Percentiles rank a stretch among this genome's conserved stretches.
These are phyloP conservation scores for Punica granatum DNA, from an alignment of 345 rosid genomes.

Conservation along the genomic window DNA sequence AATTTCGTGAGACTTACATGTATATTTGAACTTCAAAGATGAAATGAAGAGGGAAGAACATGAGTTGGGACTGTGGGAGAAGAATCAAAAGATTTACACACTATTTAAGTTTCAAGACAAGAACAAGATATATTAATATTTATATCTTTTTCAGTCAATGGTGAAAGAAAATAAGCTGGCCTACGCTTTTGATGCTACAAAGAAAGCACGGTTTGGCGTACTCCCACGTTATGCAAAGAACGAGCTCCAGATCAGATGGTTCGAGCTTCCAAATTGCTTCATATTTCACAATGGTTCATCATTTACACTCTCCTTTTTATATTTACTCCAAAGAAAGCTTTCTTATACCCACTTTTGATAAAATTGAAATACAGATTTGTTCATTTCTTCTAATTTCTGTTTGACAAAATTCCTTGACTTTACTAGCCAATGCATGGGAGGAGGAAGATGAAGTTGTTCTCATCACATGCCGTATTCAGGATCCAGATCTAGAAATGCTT, in stretches of 20 bases:
- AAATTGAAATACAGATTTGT: too few relatives aligned
- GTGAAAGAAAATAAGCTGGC: conserved; percentile 69
- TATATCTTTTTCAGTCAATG: conserved; percentile 55
- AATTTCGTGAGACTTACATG: not conserved
- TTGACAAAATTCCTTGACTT: too few relatives aligned
- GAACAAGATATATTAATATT: too few relatives aligned
- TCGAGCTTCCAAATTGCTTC: conserved; percentile 95
- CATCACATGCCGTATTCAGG: conserved; percentile 68
- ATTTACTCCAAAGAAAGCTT: too few relatives aligned
- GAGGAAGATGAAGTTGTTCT: conserved; percentile 87
- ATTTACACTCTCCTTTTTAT: too few relatives aligned
- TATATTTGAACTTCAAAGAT: too few relatives aligned
- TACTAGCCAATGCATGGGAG: conserved; percentile 94
- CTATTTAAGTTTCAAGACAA: not conserved
- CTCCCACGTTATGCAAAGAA: conserved; percentile 88
- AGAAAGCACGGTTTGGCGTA: conserved; percentile 80
- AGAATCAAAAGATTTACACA: too few relatives aligned
- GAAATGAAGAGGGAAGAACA: too few relatives aligned
- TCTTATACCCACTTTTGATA: not conserved
- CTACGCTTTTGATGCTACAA: conserved; percentile 67
- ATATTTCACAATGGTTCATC: conserved; percentile 80
- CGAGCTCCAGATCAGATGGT: conserved; percentile 78
- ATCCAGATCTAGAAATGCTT: conserved; percentile 73
- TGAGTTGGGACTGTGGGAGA: too few relatives aligned
- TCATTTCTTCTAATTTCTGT: too few relatives aligned